These are phyloP conservation scores for Tuber melanosporum DNA, from an alignment of 495 filamentous ascomycete species.

Conservation along the genomic window DNA sequence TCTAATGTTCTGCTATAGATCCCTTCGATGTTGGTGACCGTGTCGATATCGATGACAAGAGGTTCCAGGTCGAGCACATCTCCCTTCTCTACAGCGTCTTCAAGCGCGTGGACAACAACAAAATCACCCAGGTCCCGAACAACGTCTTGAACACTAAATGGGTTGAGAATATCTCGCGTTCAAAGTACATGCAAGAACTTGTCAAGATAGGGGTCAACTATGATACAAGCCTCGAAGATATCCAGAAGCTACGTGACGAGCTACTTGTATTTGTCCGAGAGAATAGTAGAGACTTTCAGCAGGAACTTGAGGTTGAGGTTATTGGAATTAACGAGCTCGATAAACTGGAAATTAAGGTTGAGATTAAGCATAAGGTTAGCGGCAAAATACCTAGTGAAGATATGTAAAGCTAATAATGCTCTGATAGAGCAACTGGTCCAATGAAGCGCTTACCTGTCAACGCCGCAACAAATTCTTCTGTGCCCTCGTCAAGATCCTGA, in stretches of 20 bases:
- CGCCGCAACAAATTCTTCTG: slow-evolving; percentile 96
- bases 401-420: neutral
- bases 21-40: slow-evolving; percentile 86
- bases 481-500: slow-evolving; percentile 76
- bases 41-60: slow-evolving; percentile 69
- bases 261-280: slow-evolving; percentile 80
- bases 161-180: slow-evolving; percentile 87
- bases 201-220: slow-evolving; percentile 72
- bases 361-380: slow-evolving; percentile 68
- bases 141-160: slow-evolving; percentile 81
- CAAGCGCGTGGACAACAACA: slow-evolving; percentile 70
- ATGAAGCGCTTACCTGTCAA: slow-evolving; percentile 72
- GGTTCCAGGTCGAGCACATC: slow-evolving; percentile 84
- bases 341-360: slow-evolving; percentile 73
- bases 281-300: slow-evolving; percentile 86
- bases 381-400: neutral
- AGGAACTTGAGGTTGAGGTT: slow-evolving; percentile 70
- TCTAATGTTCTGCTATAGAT: slow-evolving; percentile 6
- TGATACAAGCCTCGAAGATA: slow-evolving; percentile 79
- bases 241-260: slow-evolving; percentile 72
- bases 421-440: slow-evolving; percentile 75
- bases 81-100: slow-evolving; percentile 92
- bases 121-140: slow-evolving; percentile 84
- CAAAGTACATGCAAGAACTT: slow-evolving; percentile 84
- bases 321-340: slow-evolving; percentile 77